phyloP scores from a whole-genome alignment of 2,329 filamentous ascomycete species.

The Scedosporium aurantiacum region DNA sequence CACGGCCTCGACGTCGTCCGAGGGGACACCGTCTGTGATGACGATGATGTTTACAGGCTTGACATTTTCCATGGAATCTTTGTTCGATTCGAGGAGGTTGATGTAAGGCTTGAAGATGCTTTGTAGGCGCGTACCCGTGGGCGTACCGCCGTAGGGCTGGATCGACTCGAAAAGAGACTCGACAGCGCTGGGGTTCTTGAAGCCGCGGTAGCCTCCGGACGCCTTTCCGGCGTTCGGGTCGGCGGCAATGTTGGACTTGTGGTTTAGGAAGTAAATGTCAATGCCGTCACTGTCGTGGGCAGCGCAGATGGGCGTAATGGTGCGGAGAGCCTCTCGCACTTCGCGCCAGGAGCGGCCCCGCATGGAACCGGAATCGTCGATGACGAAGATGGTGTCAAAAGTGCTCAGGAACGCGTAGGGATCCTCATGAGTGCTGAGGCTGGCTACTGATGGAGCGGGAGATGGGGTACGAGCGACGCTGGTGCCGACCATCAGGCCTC shows the following conservation, averaged over 20 bases:
- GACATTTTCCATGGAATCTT: slow-evolving; percentile 31
- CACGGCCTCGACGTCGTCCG: slow-evolving; percentile 64
- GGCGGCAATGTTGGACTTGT: slow-evolving; percentile 31
- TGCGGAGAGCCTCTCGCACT: slow-evolving; percentile 54
- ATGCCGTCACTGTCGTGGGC: slow-evolving; percentile 72
- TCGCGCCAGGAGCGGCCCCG: slow-evolving; percentile 64
- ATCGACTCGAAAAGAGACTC: slow-evolving; percentile 60
- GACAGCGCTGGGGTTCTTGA: slow-evolving; percentile 48
- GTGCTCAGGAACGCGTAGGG: slow-evolving; percentile 62
- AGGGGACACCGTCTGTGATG: slow-evolving; percentile 78
- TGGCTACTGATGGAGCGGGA: slow-evolving; percentile 11
- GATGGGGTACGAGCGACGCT: slow-evolving; percentile 1
- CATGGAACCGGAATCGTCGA: slow-evolving; percentile 92
- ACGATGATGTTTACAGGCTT: slow-evolving; percentile 87
- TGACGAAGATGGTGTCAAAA: slow-evolving; percentile 83
- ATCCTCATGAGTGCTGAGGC: slow-evolving; percentile 42
- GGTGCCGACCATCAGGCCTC: neutral
- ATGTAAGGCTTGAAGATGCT: slow-evolving; percentile 67
- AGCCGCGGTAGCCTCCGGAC: slow-evolving; percentile 49
- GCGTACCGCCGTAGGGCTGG: slow-evolving; percentile 55
- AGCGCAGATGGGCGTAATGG: slow-evolving; percentile 75
- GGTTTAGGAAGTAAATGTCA: slow-evolving; percentile 86
- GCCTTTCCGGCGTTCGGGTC: slow-evolving; percentile 21
- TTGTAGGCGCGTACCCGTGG: slow-evolving; percentile 61
- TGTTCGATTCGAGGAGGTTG: slow-evolving; percentile 22